Evolutionary conservation across 129 eudicot species (phyloP).

Genomic region (Chrysanthemum seticuspe): DNA sequence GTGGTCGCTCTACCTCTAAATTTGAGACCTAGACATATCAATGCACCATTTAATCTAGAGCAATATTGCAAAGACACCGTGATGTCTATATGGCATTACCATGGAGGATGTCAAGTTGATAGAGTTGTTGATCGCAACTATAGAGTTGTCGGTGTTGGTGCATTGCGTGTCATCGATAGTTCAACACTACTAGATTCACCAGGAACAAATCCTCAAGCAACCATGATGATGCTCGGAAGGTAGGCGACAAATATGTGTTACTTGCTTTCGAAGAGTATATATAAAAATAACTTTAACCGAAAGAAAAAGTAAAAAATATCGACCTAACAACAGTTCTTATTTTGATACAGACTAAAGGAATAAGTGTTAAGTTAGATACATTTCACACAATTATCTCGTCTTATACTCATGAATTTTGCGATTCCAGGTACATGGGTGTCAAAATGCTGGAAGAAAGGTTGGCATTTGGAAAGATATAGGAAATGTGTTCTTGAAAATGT

Average conservation of each 20-base stretch:
- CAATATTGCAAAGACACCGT: conserved; percentile 82
- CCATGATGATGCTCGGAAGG: conserved; percentile 98
- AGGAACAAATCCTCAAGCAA: conserved; percentile 98
- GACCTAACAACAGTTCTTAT: background rate
- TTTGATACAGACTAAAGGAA: too few species aligned
- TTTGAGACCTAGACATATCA: conserved; percentile 42
- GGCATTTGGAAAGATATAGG: conserved; percentile 15
- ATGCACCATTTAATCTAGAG: conserved; percentile 35
- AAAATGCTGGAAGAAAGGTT: conserved; percentile 50
- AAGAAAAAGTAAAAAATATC: background rate
- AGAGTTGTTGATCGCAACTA: conserved; percentile 66
- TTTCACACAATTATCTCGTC: too few species aligned
- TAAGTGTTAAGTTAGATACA: too few species aligned
- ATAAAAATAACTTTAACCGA: too few species aligned
- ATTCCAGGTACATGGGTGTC: conserved; percentile 69
- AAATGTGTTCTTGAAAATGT: background rate
- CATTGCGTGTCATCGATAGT: conserved; percentile 72
- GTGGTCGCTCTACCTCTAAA: conserved; percentile 55
- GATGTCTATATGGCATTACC: conserved; percentile 94
- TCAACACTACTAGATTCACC: conserved; percentile 77
- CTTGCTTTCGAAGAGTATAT: background rate
- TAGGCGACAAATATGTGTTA: background rate
- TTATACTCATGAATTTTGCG: background rate
- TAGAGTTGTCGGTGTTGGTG: conserved; percentile 56
- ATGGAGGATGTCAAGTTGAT: conserved; percentile 88